A percentile compares a stretch with the other conserved stretches of the same genome.
Conservation (phyloP, 2,329 filamentous ascomycete species). For the Pseudopithomyces chartarum region DNA sequence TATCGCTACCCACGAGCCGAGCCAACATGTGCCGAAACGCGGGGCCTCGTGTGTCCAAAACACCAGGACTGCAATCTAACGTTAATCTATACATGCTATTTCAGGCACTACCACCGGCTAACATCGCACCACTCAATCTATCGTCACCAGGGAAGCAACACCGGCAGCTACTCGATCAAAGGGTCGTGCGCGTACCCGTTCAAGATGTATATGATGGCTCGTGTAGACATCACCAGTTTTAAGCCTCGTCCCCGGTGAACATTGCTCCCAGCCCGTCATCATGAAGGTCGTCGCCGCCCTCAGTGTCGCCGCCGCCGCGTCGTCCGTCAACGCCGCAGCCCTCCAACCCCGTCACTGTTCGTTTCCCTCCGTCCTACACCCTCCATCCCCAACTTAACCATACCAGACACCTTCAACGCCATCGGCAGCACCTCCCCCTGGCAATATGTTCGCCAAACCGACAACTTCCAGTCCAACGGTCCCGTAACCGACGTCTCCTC, state of each 20-base stretch:
- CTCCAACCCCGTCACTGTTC: conserved; percentile 34
- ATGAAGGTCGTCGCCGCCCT: conserved; percentile 35
- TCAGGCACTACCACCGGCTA: conserved; percentile 25
- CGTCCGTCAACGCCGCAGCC: conserved; percentile 26
- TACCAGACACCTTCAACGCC: conserved; percentile 30
- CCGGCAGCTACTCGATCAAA: conserved; percentile 12
- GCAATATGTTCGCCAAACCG: conserved; percentile 39
- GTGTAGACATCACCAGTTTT: not conserved
- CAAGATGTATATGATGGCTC: conserved; percentile 8
- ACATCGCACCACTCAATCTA: conserved; percentile 30
- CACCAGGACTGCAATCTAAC: conserved; percentile 18
- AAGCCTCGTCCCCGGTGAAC: not conserved
- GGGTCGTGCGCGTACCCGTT: conserved; percentile 6
- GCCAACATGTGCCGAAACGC: conserved; percentile 20
- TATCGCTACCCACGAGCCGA: conserved; percentile 1
- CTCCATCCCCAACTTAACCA: not conserved
- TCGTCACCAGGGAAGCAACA: conserved; percentile 9
- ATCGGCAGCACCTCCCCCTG: conserved; percentile 33
- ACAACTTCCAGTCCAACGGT: conserved; percentile 37
- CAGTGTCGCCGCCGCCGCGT: conserved; percentile 21
- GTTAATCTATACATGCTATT: conserved; percentile 28
- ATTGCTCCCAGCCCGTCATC: conserved; percentile 2
- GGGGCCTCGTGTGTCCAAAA: conserved; percentile 28
- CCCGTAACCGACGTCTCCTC: conserved; percentile 37
- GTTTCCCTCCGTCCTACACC: conserved; percentile 1